Evolutionary conservation across 225 moss, liverwort and hornwort genomes (phyloP).

Genomic region (Asterella californica): DNA sequence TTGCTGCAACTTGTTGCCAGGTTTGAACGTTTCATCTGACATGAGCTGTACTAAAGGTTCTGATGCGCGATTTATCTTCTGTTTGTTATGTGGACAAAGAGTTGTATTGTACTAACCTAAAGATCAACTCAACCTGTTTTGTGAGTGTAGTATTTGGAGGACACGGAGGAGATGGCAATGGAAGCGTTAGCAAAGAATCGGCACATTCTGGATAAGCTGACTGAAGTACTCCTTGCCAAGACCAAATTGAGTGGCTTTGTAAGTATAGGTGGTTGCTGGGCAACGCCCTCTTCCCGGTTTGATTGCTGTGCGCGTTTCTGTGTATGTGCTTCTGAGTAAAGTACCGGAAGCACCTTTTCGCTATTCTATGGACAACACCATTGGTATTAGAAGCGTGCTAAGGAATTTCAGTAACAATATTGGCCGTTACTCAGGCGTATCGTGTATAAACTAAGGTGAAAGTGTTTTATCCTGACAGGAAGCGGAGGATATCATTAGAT

Average conservation of each 20-base stretch:
- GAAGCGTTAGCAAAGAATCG: slow-evolving; percentile 73
- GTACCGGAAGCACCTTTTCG: background rate
- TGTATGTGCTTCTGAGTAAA: background rate
- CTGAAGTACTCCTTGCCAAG: slow-evolving; percentile 63
- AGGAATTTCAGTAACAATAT: background rate
- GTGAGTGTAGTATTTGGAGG: slow-evolving; percentile 62
- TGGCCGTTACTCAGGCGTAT: too few species aligned
- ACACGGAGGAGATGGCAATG: slow-evolving; percentile 83
- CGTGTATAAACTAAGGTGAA: background rate
- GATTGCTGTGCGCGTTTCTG: background rate
- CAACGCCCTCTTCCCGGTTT: background rate
- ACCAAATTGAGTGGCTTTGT: slow-evolving; percentile 91
- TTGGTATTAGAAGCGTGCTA: background rate
- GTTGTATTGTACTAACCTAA: too few species aligned
- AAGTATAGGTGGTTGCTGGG: slow-evolving; percentile 31
- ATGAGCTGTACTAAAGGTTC: too few species aligned
- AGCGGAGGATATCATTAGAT: slow-evolving; percentile 67
- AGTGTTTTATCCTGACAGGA: slow-evolving; percentile 48
- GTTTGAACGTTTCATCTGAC: too few species aligned
- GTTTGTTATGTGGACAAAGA: too few species aligned
- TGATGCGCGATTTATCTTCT: too few species aligned
- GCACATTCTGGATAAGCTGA: slow-evolving; percentile 67
- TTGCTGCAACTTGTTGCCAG: too few species aligned
- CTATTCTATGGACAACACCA: background rate
- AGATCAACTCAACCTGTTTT: background rate